Base-by-base conservation (phyloP, 2,329 filamentous ascomycete genomes). In the Dothideomycetidae sp. region DNA sequence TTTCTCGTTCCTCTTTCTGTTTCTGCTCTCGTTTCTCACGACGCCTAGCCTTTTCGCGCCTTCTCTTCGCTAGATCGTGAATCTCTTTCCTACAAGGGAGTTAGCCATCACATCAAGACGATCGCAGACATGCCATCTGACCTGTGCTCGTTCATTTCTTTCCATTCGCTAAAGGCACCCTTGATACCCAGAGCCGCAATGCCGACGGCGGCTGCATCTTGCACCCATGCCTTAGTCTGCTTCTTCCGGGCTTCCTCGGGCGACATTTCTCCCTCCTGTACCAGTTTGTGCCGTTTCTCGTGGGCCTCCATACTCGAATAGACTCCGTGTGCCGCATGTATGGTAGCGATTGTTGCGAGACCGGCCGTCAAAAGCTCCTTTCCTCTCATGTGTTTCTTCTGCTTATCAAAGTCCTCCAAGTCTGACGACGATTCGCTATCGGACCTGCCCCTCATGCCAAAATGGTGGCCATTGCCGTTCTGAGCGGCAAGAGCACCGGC, bases 141-240 rank as follows among this genome's bases (percentile, higher is more conserved):
- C 42, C 70, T 64, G 53, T 75, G 66, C 54, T 76, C 68, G 42
- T 72, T 70, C 57, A 74, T 73, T 51, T 78, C 71, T 55, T 78
- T 75, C 72, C 76, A 79, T 53, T 78, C 74, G 4, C 63, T 66
- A 49, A 73, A 66, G 10, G 75, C 75, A 35, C 70, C 68, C 54
- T 78, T 78, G 60, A 80, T 73, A 54, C 76, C 75, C 38, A 79
- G 61, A 15, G 73, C 74, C 18, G 75, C 74, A 46, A 81, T 71
- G 44, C 75, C 75, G 19, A 80, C 63, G 45, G 71, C 73, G n/a
- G 75, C 71, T 18, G 66, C 70, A 55, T 80, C 75, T 52, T 74
- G 68, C 29, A 78, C 55, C 57, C 71, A 70, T 39, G 72, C 73
- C 54, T 77, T 78, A 28, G 68, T 67, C 46, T 73, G 73, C 50